phyloP scores from a whole-genome alignment of 2,329 filamentous ascomycete genomes.

The Colletotrichum sp. region DNA sequence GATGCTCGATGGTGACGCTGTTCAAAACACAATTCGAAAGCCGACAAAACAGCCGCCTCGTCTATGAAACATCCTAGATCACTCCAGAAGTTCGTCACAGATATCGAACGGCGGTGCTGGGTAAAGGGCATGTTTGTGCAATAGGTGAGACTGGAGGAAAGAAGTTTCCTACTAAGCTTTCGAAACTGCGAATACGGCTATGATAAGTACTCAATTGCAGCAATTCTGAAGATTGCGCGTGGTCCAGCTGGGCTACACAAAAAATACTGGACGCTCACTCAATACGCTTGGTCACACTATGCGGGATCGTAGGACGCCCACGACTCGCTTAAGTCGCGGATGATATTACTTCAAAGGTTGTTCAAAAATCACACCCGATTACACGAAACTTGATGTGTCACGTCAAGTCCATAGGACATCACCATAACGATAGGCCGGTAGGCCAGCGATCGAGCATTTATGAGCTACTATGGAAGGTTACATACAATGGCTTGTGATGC shows the following conservation, averaged over 20 bases:
- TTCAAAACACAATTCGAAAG: background rate
- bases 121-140: background rate
- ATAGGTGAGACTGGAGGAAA: background rate
- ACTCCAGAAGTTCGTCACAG: too few species aligned
- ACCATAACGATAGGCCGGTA: background rate
- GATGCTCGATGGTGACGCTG: background rate
- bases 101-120: background rate
- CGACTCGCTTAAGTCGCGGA: background rate
- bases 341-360: background rate
- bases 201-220: background rate
- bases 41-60: rapidly evolving
- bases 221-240: rapidly evolving
- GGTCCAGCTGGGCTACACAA: rapidly evolving
- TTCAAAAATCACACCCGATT: background rate
- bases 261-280: background rate
- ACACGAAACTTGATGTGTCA: background rate
- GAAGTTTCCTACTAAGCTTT: background rate
- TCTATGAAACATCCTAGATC: background rate
- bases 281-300: background rate
- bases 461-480: background rate
- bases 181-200: rapidly evolving
- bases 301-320: background rate
- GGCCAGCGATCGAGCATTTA: rapidly evolving
- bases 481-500: background rate
- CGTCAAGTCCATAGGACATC: background rate